Evolutionary conservation across 2,329 filamentous ascomycete genomes (phyloP).

Genomic region (Cladosporium sp.): DNA sequence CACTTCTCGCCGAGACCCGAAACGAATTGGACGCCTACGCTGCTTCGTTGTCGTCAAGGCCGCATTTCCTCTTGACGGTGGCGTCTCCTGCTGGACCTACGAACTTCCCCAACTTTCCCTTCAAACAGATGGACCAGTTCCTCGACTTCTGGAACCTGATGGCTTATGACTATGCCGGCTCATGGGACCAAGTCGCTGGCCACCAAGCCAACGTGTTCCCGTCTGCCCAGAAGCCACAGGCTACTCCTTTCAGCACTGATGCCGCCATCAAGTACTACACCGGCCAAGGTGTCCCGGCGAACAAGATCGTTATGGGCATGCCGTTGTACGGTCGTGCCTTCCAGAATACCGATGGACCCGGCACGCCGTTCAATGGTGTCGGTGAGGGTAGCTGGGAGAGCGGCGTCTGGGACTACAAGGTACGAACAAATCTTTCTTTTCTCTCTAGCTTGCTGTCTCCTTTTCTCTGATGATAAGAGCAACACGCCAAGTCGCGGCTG

Average conservation of each 20-base stretch:
- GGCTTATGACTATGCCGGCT: conserved; percentile 59
- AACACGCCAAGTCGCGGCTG: conserved; percentile 7
- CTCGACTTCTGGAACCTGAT: conserved; percentile 47
- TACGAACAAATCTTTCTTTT: neutral
- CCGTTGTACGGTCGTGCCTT: conserved; percentile 87
- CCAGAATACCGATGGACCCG: conserved; percentile 68
- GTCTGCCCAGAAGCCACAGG: conserved; percentile 50
- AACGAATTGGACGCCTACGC: conserved; percentile 38
- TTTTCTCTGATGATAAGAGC: conserved; percentile 10
- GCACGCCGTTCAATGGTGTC: conserved; percentile 62
- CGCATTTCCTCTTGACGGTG: conserved; percentile 40
- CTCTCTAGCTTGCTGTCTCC: neutral
- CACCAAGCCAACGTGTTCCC: conserved; percentile 76
- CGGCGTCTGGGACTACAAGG: conserved; percentile 57
- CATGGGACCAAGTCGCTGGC: conserved; percentile 66
- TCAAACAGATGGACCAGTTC: conserved; percentile 34
- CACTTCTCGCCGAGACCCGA: conserved; percentile 34
- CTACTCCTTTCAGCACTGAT: conserved; percentile 73
- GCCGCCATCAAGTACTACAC: conserved; percentile 68
- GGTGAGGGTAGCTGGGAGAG: conserved; percentile 78
- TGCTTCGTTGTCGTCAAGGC: conserved; percentile 25
- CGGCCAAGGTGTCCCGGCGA: conserved; percentile 50
- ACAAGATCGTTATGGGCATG: conserved; percentile 83
- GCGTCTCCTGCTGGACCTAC: conserved; percentile 39
- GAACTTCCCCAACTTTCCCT: conserved; percentile 39